These are phyloP conservation scores for Ceratocystiopsis sp. DNA, from an alignment of 2,329 filamentous ascomycete genomes.

Conservation along the genomic window DNA sequence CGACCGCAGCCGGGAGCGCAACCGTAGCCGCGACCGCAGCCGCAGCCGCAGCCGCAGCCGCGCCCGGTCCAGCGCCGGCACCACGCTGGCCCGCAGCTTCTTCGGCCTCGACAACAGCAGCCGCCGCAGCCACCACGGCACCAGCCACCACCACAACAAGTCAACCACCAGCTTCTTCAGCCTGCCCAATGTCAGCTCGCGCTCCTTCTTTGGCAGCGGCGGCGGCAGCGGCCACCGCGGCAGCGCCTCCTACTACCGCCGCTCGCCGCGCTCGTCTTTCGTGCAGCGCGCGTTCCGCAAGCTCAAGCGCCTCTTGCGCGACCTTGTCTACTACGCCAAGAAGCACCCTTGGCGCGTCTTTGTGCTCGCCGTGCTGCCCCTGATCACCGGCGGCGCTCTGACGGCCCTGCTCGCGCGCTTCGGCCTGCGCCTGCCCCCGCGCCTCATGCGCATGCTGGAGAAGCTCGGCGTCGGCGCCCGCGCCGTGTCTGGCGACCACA, in stretches of 20 bases:
- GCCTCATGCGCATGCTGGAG: conserved; percentile 34
- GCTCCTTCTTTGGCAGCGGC: conserved; percentile 25
- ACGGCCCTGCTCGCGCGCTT: conserved; percentile 62
- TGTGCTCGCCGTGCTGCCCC: conserved; percentile 69
- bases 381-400: conserved; percentile 70
- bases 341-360: conserved; percentile 77
- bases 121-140: conserved; percentile 3
- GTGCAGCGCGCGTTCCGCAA: conserved; percentile 55
- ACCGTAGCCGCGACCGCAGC: conserved; percentile 13
- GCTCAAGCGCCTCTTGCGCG: conserved; percentile 61
- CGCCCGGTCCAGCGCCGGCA: conserved; percentile 7
- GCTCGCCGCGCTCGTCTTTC: conserved; percentile 67
- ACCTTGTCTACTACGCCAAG: conserved; percentile 67
- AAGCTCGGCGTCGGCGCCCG: conserved; percentile 31
- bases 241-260: conserved; percentile 51
- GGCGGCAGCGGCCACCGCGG: conserved; percentile 2
- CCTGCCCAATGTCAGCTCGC: conserved; percentile 25
- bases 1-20: background rate
- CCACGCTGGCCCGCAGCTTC: conserved; percentile 4
- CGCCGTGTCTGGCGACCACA: conserved; percentile 28
- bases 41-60: conserved; percentile 17
- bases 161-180: conserved; percentile 27
- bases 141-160: conserved; percentile 6
- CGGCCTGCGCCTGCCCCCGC: conserved; percentile 56
- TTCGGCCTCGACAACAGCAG: conserved; percentile 7